A percentile compares a stretch with the other conserved stretches of the same genome.
These are phyloP conservation scores for Aspergillus pseudonomiae DNA, from an alignment of 2,329 filamentous ascomycete species.

Conservation along the genomic window DNA sequence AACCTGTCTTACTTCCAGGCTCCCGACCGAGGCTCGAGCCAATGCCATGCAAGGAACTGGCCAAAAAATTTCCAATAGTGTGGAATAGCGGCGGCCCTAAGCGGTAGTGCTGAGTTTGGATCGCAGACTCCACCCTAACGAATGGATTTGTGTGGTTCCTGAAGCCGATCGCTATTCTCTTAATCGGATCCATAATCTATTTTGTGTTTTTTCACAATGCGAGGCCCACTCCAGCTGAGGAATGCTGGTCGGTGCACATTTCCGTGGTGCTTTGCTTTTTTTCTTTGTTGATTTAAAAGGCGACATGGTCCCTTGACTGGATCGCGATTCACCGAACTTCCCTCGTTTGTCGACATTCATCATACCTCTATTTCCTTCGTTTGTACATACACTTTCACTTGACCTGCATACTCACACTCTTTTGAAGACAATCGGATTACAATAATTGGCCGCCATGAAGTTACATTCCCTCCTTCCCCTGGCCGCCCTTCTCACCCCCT, in stretches of 20 bases:
- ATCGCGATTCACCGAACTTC: neutral
- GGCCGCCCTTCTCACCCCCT: conserved; percentile 19
- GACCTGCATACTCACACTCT: too few relatives aligned
- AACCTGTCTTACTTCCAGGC: neutral
- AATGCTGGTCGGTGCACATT: neutral
- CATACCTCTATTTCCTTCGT: neutral
- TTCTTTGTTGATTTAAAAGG: neutral
- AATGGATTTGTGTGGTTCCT: neutral
- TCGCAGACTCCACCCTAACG: neutral
- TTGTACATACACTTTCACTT: neutral
- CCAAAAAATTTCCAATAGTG: neutral
- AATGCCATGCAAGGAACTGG: neutral
- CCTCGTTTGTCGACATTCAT: neutral
- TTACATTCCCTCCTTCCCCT: conserved; percentile 13
- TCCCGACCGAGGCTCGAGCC: neutral
- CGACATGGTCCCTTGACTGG: neutral
- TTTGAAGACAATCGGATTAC: neutral
- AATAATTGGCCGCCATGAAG: neutral
- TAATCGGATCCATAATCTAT: neutral
- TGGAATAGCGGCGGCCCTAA: conserved; percentile 4
- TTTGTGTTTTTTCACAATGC: neutral
- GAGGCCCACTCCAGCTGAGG: neutral
- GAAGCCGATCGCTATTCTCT: neutral
- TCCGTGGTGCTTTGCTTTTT: too few relatives aligned
- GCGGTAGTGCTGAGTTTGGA: neutral